These are phyloP conservation scores for Microcera coccophila DNA, from an alignment of 2,329 filamentous ascomycete genomes.

Conservation along the genomic window DNA sequence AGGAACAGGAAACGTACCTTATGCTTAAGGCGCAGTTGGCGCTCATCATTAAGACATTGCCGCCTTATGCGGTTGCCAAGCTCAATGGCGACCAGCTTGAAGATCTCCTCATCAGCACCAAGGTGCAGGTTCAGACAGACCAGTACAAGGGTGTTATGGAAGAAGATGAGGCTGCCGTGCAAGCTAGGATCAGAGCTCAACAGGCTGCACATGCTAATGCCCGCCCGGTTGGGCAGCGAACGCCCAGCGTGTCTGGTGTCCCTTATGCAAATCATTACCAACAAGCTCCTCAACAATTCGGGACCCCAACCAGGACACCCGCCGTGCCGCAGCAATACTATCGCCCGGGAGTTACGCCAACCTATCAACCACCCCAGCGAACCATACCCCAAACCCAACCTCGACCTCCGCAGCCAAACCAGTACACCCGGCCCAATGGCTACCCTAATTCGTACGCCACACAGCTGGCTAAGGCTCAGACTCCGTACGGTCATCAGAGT, in stretches of 20 bases:
- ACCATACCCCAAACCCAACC: slow-evolving; percentile 31
- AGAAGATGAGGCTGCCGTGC: slow-evolving; percentile 66
- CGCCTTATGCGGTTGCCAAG: slow-evolving; percentile 81
- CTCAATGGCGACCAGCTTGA: slow-evolving; percentile 82
- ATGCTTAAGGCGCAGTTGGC: slow-evolving; percentile 71
- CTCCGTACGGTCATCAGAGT: slow-evolving; percentile 49
- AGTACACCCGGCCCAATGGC: slow-evolving; percentile 49
- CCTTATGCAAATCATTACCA: slow-evolving; percentile 45
- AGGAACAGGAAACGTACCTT: slow-evolving; percentile 61
- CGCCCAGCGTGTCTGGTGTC: slow-evolving; percentile 36
- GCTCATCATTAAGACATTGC: slow-evolving; percentile 69
- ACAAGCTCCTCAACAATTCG: slow-evolving; percentile 42
- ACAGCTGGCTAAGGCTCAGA: slow-evolving; percentile 50
- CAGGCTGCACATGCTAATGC: slow-evolving; percentile 33
- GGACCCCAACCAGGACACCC: slow-evolving; percentile 44
- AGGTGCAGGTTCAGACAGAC: slow-evolving; percentile 67
- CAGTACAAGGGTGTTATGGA: slow-evolving; percentile 79
- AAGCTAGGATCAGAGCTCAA: slow-evolving; percentile 45
- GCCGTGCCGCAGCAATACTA: slow-evolving; percentile 45
- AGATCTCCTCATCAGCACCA: slow-evolving; percentile 76
- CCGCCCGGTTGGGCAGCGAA: slow-evolving; percentile 37
- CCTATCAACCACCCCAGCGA: slow-evolving; percentile 42
- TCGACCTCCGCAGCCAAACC: slow-evolving; percentile 41
- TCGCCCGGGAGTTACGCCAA: slow-evolving; percentile 35
- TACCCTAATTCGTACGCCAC: slow-evolving; percentile 46